Percentiles rank a stretch among this genome's conserved stretches.
Conservation (phyloP, 345 rosid genomes). For the Schrenkiella parvula region DNA sequence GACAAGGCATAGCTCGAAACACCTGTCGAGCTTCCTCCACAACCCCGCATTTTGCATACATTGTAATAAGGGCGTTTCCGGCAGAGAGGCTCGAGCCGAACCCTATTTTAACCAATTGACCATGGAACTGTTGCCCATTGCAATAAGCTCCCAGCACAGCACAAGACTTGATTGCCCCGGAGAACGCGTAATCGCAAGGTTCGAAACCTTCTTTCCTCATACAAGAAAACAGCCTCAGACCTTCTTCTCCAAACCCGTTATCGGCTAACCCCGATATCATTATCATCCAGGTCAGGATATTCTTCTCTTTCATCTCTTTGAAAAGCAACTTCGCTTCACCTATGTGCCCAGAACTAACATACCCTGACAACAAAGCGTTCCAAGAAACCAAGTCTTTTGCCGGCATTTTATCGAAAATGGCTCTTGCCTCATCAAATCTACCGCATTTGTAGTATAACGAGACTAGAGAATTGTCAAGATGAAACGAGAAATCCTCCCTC, state of each 20-base stretch:
- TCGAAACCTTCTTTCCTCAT: constrained; percentile 37
- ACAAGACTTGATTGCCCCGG: constrained; percentile 33
- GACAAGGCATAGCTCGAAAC: constrained; percentile 30
- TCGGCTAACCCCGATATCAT: constrained; percentile 37
- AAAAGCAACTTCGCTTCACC: constrained; percentile 36
- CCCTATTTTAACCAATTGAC: constrained; percentile 33
- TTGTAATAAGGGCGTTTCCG: constrained; percentile 37
- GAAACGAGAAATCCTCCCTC: constrained; percentile 29
- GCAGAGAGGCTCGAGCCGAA: constrained; percentile 35
- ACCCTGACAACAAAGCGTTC: constrained; percentile 38
- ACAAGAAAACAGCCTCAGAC: constrained; percentile 29
- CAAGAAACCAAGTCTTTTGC: constrained; percentile 37
- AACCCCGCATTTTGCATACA: constrained; percentile 39
- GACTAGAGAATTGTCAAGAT: constrained; percentile 29
- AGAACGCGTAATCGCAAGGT: constrained; percentile 37
- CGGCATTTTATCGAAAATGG: constrained; percentile 32
- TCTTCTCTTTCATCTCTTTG: constrained; percentile 34
- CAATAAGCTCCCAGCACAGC: constrained; percentile 31
- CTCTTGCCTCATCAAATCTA: constrained; percentile 30
- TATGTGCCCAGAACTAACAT: constrained; percentile 35
- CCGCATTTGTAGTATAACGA: constrained; percentile 36
- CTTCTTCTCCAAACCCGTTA: constrained; percentile 39
- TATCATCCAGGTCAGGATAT: constrained; percentile 33
- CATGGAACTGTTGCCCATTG: constrained; percentile 36
- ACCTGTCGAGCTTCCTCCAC: constrained; percentile 31